These are phyloP conservation scores for Gomphus bonarii DNA, from an alignment of 1,284 basidiomycete species.

Conservation along the genomic window DNA sequence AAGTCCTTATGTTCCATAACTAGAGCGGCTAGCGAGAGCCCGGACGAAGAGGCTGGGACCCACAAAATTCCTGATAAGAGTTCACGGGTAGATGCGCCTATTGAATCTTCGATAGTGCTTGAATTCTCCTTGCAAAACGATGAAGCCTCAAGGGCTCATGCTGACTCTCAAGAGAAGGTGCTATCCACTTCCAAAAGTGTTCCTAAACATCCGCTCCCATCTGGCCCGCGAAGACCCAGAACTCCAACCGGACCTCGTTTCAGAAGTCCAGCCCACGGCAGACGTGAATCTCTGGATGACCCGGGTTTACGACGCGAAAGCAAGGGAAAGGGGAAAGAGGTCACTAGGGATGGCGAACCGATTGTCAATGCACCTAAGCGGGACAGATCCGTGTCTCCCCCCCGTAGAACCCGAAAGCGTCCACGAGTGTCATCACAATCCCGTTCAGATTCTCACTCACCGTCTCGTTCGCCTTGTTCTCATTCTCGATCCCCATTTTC, in stretches of 20 bases:
- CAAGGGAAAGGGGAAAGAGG: slow-evolving; percentile 2
- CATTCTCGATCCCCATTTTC: neutral
- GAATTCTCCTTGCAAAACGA: neutral
- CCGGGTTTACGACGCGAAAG: neutral
- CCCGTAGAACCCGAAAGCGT: neutral
- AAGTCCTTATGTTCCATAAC: neutral
- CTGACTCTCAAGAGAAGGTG: neutral
- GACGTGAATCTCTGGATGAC: neutral
- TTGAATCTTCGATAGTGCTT: neutral
- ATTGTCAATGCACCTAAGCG: neutral
- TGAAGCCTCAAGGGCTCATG: neutral
- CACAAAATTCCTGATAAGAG: neutral
- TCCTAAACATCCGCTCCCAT: neutral
- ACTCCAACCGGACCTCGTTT: slow-evolving; percentile 5
- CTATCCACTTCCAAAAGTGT: neutral
- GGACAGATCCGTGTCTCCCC: neutral
- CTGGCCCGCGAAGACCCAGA: neutral
- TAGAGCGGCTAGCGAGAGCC: neutral
- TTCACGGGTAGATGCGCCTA: neutral
- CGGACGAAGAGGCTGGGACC: neutral
- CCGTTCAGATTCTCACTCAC: slow-evolving; percentile 1
- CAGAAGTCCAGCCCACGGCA: slow-evolving; percentile 1
- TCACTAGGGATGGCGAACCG: neutral
- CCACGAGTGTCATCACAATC: slow-evolving; percentile 5
- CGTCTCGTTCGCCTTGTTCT: slow-evolving; percentile 1